phyloP scores from a whole-genome alignment of 192 early-diverging fungal genomes.

The Spizellomyces sp. region DNA sequence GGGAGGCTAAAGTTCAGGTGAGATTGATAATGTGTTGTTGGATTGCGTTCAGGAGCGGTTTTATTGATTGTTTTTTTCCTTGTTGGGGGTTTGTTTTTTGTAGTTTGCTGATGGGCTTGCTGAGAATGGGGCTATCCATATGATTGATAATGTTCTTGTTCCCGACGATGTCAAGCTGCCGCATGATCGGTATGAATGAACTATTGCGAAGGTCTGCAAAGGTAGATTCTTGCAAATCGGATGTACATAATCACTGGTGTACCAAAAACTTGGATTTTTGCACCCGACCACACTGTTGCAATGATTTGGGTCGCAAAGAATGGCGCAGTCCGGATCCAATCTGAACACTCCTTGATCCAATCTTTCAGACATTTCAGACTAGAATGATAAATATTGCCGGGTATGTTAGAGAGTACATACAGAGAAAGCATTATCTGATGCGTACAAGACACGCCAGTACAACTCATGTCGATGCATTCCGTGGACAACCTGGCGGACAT shows the following conservation, averaged over 20 bases:
- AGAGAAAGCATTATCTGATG: too few relatives aligned
- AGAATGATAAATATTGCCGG: too few relatives aligned
- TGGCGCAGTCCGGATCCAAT: too few relatives aligned
- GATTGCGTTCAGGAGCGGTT: background rate
- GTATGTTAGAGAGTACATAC: too few relatives aligned
- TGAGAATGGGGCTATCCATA: slow-evolving; percentile 42
- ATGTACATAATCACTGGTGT: background rate
- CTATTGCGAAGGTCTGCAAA: background rate
- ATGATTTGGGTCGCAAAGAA: too few relatives aligned
- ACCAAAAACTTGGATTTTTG: background rate
- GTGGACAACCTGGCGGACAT: too few relatives aligned
- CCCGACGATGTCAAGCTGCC: slow-evolving; percentile 38
- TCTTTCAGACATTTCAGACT: too few relatives aligned
- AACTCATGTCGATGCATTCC: too few relatives aligned
- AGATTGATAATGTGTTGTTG: background rate
- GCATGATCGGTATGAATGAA: slow-evolving; percentile 16
- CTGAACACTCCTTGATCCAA: too few relatives aligned
- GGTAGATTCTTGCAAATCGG: background rate
- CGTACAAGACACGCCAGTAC: too few relatives aligned
- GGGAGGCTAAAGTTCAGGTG: slow-evolving; percentile 22
- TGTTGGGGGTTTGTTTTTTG: background rate
- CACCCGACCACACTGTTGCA: too few relatives aligned
- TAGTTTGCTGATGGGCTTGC: slow-evolving; percentile 28
- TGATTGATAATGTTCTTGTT: slow-evolving; percentile 36
- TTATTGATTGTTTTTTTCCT: background rate